Base-by-base conservation (phyloP, 768 basidiomycete genomes). In the Lactarius pseudohatsudake region DNA sequence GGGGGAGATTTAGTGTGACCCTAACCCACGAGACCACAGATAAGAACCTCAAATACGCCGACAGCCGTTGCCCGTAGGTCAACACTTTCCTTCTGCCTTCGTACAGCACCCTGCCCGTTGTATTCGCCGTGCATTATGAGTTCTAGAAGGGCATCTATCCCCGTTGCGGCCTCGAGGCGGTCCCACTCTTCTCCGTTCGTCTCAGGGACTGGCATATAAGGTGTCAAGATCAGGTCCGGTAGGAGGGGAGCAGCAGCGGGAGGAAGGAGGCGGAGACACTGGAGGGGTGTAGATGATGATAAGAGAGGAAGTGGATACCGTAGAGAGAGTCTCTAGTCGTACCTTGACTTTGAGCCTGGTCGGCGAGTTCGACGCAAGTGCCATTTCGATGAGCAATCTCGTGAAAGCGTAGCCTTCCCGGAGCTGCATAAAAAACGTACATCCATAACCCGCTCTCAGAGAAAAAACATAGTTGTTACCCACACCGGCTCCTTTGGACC, bases 111-210 rank as follows among this genome's bases (percentile, higher is more conserved):
- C 60, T 81, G 70, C 26, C 89, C 86, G 71, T 89, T 86, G 74
- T 92, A 91, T 78, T 97, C 96, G 1, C 96, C 96, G 64, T 96
- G 89, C 45, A 98, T 79, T 13, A 87, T 86, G 18, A 94, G 82
- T 67, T 92, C 89, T 0, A 96, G 86, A 13, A 97, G 82, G 0
- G 86, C 90, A 66, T 95, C 90, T 6, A 96, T 82, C 0, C 92
- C 91, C 4, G 92, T 88, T 18, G 90, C 84, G 4, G 86, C 81
- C 66, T 94, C 91, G 28, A 96, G 75, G 26, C 94, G 84, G 75
- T 96, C 92, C 92, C 92, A 94, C 74, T 96, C 94, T 77, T 96
- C 94, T 9, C 93, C 93, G 67, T 91, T 84, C 62, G 96, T 84
- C 76, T 92, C 86, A 65, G 91, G 86, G 53, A 90, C 86, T 72